A percentile compares a stretch with the other conserved stretches of the same genome.
Evolutionary conservation across 306 rosid genomes (phyloP).

Genomic region (Castanea crenata): DNA sequence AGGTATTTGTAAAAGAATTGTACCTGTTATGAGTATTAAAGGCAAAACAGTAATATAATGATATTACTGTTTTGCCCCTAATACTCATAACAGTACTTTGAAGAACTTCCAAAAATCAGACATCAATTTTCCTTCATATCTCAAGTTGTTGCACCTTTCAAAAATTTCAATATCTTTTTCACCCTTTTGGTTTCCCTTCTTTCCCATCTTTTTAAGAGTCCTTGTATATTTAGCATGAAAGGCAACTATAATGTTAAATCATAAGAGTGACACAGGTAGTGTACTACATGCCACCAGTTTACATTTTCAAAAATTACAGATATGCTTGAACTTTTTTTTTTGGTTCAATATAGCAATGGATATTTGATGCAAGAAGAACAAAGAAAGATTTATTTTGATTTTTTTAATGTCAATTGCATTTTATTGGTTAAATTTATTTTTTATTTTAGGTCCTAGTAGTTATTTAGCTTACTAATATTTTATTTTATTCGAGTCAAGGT

Average conservation of each 20-base stretch:
- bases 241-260: not conserved
- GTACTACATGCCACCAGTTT: not conserved
- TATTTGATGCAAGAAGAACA: too few relatives aligned
- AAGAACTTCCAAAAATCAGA: not conserved
- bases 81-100: too few relatives aligned
- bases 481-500: too few relatives aligned
- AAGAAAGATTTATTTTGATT: too few relatives aligned
- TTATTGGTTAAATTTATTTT: too few relatives aligned
- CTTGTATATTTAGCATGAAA: not conserved
- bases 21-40: too few relatives aligned
- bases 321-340: too few relatives aligned
- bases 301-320: not conserved
- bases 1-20: not conserved
- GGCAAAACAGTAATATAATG: too few relatives aligned
- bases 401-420: not conserved
- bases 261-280: not conserved
- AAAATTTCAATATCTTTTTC: not conserved
- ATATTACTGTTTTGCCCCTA: too few relatives aligned
- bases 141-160: not conserved
- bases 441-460: too few relatives aligned
- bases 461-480: too few relatives aligned
- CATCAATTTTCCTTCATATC: not conserved
- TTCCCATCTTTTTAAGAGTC: not conserved
- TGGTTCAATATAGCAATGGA: too few relatives aligned
- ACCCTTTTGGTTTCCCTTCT: not conserved